Evolutionary conservation across 768 basidiomycete species (phyloP).

Genomic region (Leucocoprinus leucothites): DNA sequence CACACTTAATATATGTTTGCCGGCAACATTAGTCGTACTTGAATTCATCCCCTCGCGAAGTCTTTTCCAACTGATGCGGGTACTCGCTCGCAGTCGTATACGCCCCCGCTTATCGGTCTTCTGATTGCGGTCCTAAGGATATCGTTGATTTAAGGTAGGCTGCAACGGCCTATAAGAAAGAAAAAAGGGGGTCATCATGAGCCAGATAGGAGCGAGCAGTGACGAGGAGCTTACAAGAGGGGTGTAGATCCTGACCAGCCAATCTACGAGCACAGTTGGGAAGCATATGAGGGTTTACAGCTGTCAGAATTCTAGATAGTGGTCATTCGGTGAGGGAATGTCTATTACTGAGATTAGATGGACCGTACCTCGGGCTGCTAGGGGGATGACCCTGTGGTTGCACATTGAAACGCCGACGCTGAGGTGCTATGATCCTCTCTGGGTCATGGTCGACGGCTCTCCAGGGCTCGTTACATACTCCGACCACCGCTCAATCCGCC

Average conservation of each 20-base stretch:
- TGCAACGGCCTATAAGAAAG: constrained; percentile 33
- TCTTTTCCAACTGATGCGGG: constrained; percentile 47
- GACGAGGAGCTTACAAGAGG: constrained; percentile 34
- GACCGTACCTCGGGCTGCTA: not conserved
- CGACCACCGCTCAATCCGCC: too few species aligned
- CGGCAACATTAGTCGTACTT: constrained; percentile 43
- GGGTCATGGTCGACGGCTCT: too few species aligned
- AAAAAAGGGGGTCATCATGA: not conserved
- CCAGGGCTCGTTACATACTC: too few species aligned
- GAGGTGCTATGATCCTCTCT: too few species aligned
- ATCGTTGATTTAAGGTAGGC: constrained; percentile 37
- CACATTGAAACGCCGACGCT: too few species aligned
- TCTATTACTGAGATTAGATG: not conserved
- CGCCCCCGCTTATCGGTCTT: constrained; percentile 43
- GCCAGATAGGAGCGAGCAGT: not conserved
- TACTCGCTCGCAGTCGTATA: constrained; percentile 47
- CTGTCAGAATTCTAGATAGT: constrained; percentile 35
- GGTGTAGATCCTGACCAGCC: too few species aligned
- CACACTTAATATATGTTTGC: constrained; percentile 39
- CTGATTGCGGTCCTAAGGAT: constrained; percentile 43
- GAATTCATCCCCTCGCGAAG: constrained; percentile 46
- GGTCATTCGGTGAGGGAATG: too few species aligned
- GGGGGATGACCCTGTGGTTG: too few species aligned
- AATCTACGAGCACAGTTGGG: constrained; percentile 23
- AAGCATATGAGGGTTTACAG: too few species aligned